phyloP scores from a whole-genome alignment of 306 rosid species.

The Biancaea sappan region DNA sequence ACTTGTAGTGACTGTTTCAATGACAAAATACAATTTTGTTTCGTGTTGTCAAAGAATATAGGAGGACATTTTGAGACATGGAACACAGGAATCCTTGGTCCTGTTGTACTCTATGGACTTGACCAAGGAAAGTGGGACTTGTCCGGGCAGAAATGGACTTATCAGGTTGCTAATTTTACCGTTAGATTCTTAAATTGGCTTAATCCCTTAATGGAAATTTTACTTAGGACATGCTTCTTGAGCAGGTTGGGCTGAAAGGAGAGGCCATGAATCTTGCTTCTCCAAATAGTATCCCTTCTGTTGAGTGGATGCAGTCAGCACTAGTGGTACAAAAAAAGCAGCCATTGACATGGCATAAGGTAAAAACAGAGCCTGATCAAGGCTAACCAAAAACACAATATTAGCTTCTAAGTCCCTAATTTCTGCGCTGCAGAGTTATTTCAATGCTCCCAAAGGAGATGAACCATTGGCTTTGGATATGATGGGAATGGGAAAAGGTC shows the following conservation, averaged over 20 bases:
- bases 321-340: slow-evolving; percentile 58
- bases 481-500: slow-evolving; percentile 90
- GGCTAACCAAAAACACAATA: background rate
- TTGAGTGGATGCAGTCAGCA: slow-evolving; percentile 72
- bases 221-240: slow-evolving; percentile 20
- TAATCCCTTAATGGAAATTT: slow-evolving; percentile 20
- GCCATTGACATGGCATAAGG: slow-evolving; percentile 93
- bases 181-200: background rate
- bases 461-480: slow-evolving; percentile 86
- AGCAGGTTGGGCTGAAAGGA: slow-evolving; percentile 84
- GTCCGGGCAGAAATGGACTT: slow-evolving; percentile 83
- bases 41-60: slow-evolving; percentile 61
- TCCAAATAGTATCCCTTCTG: slow-evolving; percentile 63
- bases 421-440: slow-evolving; percentile 51
- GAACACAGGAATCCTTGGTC: slow-evolving; percentile 89
- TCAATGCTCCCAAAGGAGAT: slow-evolving; percentile 72
- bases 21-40: background rate
- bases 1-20: background rate
- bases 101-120: slow-evolving; percentile 81
- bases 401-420: background rate
- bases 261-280: slow-evolving; percentile 74
- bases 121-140: slow-evolving; percentile 83
- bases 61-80: slow-evolving; percentile 81
- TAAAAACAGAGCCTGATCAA: slow-evolving; percentile 24
- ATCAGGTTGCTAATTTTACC: slow-evolving; percentile 55